Evolutionary conservation across 176 grass and related monocot species (phyloP).

Genomic region (Oropetium thomaeum): DNA sequence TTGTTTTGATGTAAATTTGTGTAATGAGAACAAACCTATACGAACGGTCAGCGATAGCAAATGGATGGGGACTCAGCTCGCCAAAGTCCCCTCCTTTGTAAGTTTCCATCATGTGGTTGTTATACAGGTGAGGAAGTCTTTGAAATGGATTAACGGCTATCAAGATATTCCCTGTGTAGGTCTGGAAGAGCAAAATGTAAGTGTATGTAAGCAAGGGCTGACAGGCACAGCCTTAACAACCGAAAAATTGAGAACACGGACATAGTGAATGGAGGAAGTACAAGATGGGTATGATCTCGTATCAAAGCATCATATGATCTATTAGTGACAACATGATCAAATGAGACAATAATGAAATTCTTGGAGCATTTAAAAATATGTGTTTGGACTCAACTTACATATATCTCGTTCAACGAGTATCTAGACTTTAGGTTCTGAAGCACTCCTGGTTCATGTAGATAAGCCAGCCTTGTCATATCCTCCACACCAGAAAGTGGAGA

Average conservation of each 20-base stretch:
- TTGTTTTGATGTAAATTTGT: not conserved
- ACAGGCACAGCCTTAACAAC: not conserved
- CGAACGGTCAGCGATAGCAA: constrained; percentile 79
- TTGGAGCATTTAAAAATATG: not conserved
- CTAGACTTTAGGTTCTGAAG: constrained; percentile 85
- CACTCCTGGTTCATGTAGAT: constrained; percentile 87
- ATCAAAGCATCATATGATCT: not conserved
- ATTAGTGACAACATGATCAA: not conserved
- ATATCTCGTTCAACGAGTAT: constrained; percentile 81
- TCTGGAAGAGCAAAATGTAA: constrained; percentile 72
- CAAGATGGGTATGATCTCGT: not conserved
- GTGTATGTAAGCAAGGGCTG: not conserved
- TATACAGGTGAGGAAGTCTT: constrained; percentile 91
- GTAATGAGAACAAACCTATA: constrained; percentile 54
- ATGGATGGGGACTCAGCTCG: constrained; percentile 93
- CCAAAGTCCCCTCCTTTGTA: constrained; percentile 90
- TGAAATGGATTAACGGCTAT: constrained; percentile 97
- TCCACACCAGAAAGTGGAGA: constrained; percentile 74
- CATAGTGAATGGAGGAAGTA: not conserved
- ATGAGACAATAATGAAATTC: not conserved
- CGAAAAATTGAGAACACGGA: not conserved
- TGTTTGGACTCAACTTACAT: constrained; percentile 58
- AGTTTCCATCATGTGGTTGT: constrained; percentile 87
- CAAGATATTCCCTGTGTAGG: constrained; percentile 93
- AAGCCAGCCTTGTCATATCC: constrained; percentile 92